These are phyloP conservation scores for Acacia concinna DNA, from an alignment of 331 rosid genomes.

Conservation along the genomic window DNA sequence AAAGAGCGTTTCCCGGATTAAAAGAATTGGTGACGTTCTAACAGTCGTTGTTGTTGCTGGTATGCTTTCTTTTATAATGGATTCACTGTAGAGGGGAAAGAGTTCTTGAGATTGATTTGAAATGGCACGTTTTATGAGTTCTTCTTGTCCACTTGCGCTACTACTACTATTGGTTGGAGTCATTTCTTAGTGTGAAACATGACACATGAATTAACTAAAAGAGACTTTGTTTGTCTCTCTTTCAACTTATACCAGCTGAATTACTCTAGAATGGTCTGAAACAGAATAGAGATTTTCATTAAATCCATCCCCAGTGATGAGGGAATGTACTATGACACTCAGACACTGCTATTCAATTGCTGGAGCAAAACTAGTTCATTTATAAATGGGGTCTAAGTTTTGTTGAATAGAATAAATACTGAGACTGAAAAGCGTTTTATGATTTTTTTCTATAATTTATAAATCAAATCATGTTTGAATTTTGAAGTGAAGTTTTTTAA, in stretches of 20 bases:
- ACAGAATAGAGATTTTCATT: slow-evolving; percentile 1
- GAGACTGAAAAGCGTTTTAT: not conserved
- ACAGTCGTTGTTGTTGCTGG: slow-evolving; percentile 79
- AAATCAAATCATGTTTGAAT: not conserved
- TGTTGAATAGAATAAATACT: slow-evolving; percentile 2
- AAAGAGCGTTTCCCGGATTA: slow-evolving; percentile 57
- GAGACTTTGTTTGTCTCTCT: not conserved
- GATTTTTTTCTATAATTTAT: not conserved
- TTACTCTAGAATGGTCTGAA: slow-evolving; percentile 2
- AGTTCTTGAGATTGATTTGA: slow-evolving; percentile 8
- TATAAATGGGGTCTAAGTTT: not conserved
- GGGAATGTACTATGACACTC: slow-evolving; percentile 8
- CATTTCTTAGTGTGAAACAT: not conserved
- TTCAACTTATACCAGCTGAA: slow-evolving; percentile 2
- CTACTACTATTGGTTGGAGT: not conserved
- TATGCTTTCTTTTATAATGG: slow-evolving; percentile 33
- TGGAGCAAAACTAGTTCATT: not conserved
- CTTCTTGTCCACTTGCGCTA: not conserved
- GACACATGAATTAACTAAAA: not conserved
- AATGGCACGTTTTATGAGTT: not conserved
- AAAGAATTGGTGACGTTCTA: slow-evolving; percentile 66
- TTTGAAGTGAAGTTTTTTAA: not conserved
- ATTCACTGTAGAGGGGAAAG: not conserved
- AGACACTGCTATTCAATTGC: slow-evolving; percentile 10
- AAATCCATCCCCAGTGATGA: not conserved